Conservation (phyloP, 257 asterid genomes). For the Lithospermum erythrorhizon region DNA sequence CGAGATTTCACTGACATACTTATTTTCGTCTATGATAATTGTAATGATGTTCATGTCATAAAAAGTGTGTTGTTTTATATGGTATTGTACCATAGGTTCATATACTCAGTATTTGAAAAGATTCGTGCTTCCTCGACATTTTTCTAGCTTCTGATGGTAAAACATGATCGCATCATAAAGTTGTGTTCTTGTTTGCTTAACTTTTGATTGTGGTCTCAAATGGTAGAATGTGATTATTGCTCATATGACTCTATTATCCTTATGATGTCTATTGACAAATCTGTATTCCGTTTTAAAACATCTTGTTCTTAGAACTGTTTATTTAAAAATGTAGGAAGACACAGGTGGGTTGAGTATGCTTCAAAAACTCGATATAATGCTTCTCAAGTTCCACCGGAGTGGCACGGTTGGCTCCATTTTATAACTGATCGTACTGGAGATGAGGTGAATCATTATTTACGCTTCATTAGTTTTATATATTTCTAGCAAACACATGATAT, state of each 20-base stretch:
- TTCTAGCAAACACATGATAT: not conserved
- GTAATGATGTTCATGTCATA: too few species aligned
- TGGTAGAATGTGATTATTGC: not conserved
- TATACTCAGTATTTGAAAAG: not conserved
- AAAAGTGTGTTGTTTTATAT: not conserved
- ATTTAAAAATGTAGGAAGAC: constrained; percentile 46
- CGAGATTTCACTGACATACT: too few species aligned
- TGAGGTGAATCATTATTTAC: constrained; percentile 40
- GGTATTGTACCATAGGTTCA: not conserved
- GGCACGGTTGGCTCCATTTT: constrained; percentile 99
- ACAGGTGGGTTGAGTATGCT: constrained; percentile 99
- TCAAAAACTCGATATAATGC: constrained; percentile 90
- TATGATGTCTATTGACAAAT: not conserved
- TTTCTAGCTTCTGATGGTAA: not conserved
- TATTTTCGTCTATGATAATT: not conserved
- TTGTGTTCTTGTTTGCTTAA: not conserved
- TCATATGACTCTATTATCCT: not conserved
- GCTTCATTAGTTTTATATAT: not conserved
- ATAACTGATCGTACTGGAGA: constrained; percentile 95
- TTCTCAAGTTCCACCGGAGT: constrained; percentile 94
- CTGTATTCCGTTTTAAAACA: too few species aligned
- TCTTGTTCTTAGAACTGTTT: too few species aligned
- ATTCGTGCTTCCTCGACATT: not conserved
- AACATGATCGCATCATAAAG: not conserved
- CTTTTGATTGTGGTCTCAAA: not conserved